Evolutionary conservation across 768 basidiomycete genomes (phyloP).

Genomic region (Boletus rubropictus): DNA sequence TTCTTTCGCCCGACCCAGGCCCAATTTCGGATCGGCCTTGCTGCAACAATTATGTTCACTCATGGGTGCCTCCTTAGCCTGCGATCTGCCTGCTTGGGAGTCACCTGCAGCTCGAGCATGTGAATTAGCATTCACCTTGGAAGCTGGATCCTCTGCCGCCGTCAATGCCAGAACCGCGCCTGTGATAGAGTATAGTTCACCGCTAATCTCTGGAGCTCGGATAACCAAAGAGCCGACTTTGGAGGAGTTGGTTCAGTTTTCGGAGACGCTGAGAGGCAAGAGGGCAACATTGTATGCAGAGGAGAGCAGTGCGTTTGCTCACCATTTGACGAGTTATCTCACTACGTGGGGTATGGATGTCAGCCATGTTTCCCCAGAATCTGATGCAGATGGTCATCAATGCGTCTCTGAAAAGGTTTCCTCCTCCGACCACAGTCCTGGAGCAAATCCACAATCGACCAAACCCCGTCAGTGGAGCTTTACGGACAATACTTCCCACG

Average conservation of each 20-base stretch:
- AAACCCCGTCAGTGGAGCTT: constrained; percentile 22
- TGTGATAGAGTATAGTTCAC: constrained; percentile 43
- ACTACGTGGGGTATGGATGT: constrained; percentile 96
- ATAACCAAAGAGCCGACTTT: constrained; percentile 70
- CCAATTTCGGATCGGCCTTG: constrained; percentile 46
- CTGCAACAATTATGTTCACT: constrained; percentile 57
- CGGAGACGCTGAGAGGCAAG: constrained; percentile 76
- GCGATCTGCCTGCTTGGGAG: constrained; percentile 39
- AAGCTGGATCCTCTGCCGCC: constrained; percentile 48
- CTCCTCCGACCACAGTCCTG: constrained; percentile 6
- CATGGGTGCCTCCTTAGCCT: constrained; percentile 43
- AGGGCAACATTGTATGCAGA: constrained; percentile 80
- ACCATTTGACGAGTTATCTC: constrained; percentile 88
- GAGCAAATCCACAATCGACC: constrained; percentile 3
- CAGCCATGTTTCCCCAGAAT: constrained; percentile 64
- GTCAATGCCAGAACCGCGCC: constrained; percentile 36
- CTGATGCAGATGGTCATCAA: constrained; percentile 41
- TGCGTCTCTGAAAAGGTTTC: constrained; percentile 12
- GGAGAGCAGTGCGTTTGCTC: constrained; percentile 84
- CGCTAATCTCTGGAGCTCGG: constrained; percentile 44
- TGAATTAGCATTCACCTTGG: constrained; percentile 60
- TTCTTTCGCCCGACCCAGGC: constrained; percentile 27
- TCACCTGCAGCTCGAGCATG: constrained; percentile 48
- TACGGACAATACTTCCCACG: constrained; percentile 18
- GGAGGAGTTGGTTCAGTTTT: constrained; percentile 71